Evolutionary conservation across 495 filamentous ascomycete species (phyloP).

Genomic region (Neurospora terricola): DNA sequence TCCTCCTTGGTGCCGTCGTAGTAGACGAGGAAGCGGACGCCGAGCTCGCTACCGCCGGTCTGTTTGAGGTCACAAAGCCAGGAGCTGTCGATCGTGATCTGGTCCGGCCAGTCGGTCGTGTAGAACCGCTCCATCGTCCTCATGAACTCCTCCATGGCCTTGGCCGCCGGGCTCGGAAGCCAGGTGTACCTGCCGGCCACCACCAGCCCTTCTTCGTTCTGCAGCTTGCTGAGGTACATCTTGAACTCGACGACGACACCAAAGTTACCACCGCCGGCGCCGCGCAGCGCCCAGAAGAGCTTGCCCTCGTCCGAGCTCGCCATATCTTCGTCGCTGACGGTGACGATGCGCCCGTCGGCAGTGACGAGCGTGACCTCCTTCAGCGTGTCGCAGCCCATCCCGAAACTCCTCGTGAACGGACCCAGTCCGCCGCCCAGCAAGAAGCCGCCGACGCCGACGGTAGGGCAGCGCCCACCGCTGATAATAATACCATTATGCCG

Average conservation of each 20-base stretch:
- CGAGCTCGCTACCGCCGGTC: not conserved
- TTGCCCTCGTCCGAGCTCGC: constrained; percentile 32
- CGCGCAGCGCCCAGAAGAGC: constrained; percentile 45
- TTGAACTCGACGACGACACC: constrained; percentile 42
- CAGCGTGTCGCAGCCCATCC: constrained; percentile 17
- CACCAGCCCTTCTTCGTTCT: not conserved
- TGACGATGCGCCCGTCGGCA: constrained; percentile 30
- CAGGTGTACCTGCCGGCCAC: not conserved
- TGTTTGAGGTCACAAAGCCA: constrained; percentile 19
- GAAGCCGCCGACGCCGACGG: constrained; percentile 18
- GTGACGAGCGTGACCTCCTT: constrained; percentile 8
- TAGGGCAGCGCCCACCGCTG: constrained; percentile 20
- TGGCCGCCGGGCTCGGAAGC: not conserved
- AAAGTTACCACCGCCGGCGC: constrained; percentile 41
- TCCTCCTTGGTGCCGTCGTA: not conserved
- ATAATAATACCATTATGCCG: constrained; percentile 12
- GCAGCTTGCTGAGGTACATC: constrained; percentile 17
- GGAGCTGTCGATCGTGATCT: constrained; percentile 17
- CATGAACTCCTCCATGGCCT: not conserved
- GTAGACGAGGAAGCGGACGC: not conserved
- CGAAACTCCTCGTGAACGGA: constrained; percentile 15
- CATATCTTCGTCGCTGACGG: constrained; percentile 31
- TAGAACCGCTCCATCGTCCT: not conserved
- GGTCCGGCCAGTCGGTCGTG: not conserved
- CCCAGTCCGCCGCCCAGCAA: constrained; percentile 10